A percentile compares a stretch with the other conserved stretches of the same genome.
Conservation (phyloP, 441 rosid genomes). For the Codiaeum variegatum region DNA sequence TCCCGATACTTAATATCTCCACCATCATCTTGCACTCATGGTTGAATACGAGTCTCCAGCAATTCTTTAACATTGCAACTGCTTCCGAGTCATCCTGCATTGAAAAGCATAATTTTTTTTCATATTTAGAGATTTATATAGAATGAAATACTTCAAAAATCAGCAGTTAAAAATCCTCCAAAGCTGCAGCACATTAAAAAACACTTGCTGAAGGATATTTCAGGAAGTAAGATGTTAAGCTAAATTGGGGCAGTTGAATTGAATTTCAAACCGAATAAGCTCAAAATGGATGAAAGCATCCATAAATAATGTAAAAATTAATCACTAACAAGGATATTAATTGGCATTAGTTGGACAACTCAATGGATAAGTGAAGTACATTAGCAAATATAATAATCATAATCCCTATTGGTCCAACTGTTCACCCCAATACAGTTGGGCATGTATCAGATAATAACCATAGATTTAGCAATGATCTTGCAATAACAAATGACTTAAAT, state of each 20-base stretch:
- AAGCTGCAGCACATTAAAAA: too few relatives aligned
- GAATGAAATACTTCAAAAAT: background rate
- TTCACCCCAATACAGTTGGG: too few relatives aligned
- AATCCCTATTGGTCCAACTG: background rate
- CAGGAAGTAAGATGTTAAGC: background rate
- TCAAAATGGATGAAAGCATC: constrained; percentile 3
- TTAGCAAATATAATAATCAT: too few relatives aligned
- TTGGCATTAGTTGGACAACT: background rate
- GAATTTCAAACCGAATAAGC: background rate
- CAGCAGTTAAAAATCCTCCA: background rate
- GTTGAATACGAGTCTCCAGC: constrained; percentile 92
- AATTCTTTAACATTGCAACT: constrained; percentile 96
- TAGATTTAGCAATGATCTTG: background rate
- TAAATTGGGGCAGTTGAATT: background rate
- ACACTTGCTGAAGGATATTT: too few relatives aligned
- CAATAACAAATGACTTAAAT: too few relatives aligned
- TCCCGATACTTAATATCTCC: constrained; percentile 91
- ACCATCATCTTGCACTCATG: constrained; percentile 98
- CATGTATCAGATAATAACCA: background rate
- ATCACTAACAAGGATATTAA: background rate
- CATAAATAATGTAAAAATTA: background rate
- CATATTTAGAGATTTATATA: background rate
- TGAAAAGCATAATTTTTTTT: background rate
- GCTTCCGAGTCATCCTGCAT: constrained; percentile 92
- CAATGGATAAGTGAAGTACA: too few relatives aligned